These are phyloP conservation scores for Galeopsis tetrahit DNA, from an alignment of 257 asterid species.

Conservation along the genomic window DNA sequence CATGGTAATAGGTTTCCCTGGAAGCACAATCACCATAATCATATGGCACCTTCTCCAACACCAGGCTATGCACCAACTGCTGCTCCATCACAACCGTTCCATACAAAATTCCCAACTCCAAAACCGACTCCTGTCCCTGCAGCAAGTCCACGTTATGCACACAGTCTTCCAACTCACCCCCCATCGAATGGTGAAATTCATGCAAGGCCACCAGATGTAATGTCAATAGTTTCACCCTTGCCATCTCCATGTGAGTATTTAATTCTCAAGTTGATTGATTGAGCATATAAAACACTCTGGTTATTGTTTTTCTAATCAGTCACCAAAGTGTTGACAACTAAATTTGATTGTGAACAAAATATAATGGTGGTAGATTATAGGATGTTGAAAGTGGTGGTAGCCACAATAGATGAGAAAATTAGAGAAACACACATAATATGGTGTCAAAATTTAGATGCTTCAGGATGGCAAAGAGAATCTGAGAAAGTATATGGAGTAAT, in stretches of 20 bases:
- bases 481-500: not conserved
- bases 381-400: not conserved
- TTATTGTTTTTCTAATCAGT: not conserved
- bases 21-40: conserved; percentile 45
- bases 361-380: not conserved
- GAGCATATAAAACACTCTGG: not conserved
- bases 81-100: conserved; percentile 53
- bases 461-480: not conserved
- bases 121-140: conserved; percentile 41
- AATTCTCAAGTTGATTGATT: not conserved
- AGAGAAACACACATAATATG: not conserved
- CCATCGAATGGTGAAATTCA: conserved; percentile 52
- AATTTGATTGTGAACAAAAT: not conserved
- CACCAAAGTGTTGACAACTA: not conserved
- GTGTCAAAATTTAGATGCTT: not conserved
- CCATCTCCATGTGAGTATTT: conserved; percentile 71
- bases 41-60: conserved; percentile 46
- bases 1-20: conserved; percentile 48
- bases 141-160: conserved; percentile 62
- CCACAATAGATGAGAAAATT: not conserved
- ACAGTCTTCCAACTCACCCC: conserved; percentile 40
- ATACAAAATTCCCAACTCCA: conserved; percentile 36
- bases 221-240: conserved; percentile 52
- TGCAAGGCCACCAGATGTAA: conserved; percentile 51
- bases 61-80: conserved; percentile 57